Conservation (phyloP, 352 stramenopile genomes). For the Thalassiosira hispida region DNA sequence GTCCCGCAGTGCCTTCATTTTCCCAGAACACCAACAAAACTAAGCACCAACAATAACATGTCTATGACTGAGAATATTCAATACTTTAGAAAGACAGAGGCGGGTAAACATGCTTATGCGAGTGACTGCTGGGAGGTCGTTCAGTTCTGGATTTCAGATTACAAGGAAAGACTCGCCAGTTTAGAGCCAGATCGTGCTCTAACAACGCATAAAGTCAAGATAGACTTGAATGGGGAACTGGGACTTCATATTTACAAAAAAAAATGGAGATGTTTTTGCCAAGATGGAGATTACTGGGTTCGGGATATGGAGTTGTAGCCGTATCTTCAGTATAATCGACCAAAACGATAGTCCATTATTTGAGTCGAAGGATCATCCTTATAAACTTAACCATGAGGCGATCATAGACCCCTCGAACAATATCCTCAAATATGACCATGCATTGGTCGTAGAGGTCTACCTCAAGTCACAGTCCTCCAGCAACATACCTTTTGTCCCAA, state of each 20-base stretch:
- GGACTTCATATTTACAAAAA: too few species aligned
- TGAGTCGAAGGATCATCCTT: not conserved
- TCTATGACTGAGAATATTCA: not conserved
- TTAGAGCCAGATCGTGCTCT: too few species aligned
- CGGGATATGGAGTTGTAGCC: not conserved
- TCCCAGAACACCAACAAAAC: not conserved
- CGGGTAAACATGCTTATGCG: too few species aligned
- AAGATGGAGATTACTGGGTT: not conserved
- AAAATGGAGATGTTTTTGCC: too few species aligned
- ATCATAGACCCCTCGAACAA: not conserved
- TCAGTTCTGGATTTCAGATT: not conserved
- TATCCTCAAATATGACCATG: not conserved
- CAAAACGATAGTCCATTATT: not conserved
- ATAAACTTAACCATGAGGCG: not conserved
- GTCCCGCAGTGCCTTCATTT: not conserved
- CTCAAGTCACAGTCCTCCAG: not conserved
- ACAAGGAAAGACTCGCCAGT: not conserved
- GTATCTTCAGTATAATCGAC: not conserved
- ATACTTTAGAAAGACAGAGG: too few species aligned
- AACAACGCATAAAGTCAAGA: too few species aligned
- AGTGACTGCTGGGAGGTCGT: not conserved
- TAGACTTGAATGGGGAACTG: too few species aligned
- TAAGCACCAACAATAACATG: too few species aligned
- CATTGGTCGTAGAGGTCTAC: not conserved
- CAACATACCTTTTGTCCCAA: not conserved